Percentiles rank a stretch among this genome's conserved stretches.
Evolutionary conservation across 441 rosid species (phyloP).

Genomic region (Viola pubescens): DNA sequence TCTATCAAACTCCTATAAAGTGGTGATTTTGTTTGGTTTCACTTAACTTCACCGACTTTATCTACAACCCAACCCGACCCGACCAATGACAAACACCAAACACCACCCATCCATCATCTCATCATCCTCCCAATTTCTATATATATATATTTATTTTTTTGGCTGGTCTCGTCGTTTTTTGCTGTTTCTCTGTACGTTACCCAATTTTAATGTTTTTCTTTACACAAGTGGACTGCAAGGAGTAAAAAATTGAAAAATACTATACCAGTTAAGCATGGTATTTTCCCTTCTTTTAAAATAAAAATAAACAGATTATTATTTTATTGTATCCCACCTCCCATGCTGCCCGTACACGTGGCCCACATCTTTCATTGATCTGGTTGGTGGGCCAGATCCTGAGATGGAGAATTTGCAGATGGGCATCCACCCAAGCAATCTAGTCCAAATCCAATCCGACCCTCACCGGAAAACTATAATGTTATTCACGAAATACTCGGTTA

Average conservation of each 20-base stretch:
- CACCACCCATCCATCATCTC: constrained; percentile 13
- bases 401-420: constrained; percentile 18
- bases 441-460: constrained; percentile 10
- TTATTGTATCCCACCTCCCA: constrained; percentile 22
- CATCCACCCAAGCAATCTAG: constrained; percentile 26
- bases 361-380: constrained; percentile 27
- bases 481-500: no score
- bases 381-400: constrained; percentile 16
- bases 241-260: no score
- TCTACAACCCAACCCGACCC: neutral
- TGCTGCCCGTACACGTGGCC: constrained; percentile 40
- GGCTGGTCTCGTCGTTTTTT: neutral
- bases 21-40: neutral
- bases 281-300: constrained; percentile 4
- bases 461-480: no score
- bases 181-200: constrained; percentile 13
- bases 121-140: no score
- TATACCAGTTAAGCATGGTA: neutral
- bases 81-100: neutral
- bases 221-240: no score
- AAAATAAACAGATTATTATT: constrained; percentile 11
- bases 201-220: neutral
- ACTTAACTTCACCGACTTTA: constrained; percentile 12
- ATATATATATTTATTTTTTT: no score
- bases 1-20: no score